phyloP scores from a whole-genome alignment of 192 early-diverging fungal species.

The Martensiomyces pterosporus region DNA sequence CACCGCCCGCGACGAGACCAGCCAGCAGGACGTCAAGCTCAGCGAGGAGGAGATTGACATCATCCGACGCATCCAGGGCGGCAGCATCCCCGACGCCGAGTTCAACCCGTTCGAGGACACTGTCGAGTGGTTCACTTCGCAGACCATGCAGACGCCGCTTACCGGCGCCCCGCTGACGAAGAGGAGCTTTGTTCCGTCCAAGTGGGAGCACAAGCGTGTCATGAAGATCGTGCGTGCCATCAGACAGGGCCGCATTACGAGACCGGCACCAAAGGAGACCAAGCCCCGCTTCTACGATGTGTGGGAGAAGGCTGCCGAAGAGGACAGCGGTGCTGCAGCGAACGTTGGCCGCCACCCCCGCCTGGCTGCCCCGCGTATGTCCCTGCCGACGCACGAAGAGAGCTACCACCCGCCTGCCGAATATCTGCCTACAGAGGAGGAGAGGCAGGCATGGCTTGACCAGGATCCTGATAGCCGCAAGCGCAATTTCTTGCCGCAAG shows the following conservation, averaged over 20 bases:
- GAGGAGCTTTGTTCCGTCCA: constrained; percentile 91
- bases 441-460: constrained; percentile 74
- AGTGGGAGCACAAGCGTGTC: constrained; percentile 88
- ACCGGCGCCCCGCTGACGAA: constrained; percentile 92
- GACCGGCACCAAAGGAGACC: constrained; percentile 47
- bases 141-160: constrained; percentile 77
- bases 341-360: constrained; percentile 51
- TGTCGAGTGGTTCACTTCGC: constrained; percentile 92
- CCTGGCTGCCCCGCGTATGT: constrained; percentile 85
- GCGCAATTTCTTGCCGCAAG: constrained; percentile 56
- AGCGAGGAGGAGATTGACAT: constrained; percentile 90
- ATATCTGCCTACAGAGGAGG: constrained; percentile 81
- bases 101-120: constrained; percentile 90
- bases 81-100: constrained; percentile 74
- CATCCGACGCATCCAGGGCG: constrained; percentile 81
- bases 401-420: constrained; percentile 97
- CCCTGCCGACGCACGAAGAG: constrained; percentile 85
- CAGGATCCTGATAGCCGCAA: constrained; percentile 74
- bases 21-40: constrained; percentile 80
- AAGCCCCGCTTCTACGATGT: constrained; percentile 80
- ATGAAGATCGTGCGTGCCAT: constrained; percentile 98
- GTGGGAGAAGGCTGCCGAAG: constrained; percentile 73
- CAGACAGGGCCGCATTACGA: constrained; percentile 77
- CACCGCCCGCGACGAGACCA: constrained; percentile 77
- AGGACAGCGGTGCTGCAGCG: constrained; percentile 56